phyloP scores from a whole-genome alignment of 2,329 filamentous ascomycete species.

The Penicillium polonicum region DNA sequence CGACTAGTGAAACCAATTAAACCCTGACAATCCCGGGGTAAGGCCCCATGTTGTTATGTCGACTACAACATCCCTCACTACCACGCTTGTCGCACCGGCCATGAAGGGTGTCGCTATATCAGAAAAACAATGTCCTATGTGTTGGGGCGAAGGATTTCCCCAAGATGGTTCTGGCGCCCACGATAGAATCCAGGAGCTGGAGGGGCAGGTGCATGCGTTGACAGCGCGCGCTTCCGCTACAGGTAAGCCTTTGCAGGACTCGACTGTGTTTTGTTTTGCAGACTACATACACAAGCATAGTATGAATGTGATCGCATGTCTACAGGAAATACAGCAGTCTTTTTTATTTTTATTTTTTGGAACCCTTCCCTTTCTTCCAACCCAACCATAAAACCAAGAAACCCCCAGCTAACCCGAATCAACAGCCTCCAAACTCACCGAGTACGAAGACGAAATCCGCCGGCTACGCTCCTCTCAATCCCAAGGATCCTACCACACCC shows the following conservation, averaged over 20 bases:
- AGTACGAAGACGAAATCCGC: conserved; percentile 63
- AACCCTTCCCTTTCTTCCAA: not conserved
- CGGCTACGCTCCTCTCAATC: conserved; percentile 43
- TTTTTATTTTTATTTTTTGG: no score
- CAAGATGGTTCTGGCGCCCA: conserved; percentile 35
- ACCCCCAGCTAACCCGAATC: not conserved
- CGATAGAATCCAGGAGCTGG: conserved; percentile 51
- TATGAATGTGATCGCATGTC: not conserved
- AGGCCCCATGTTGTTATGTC: conserved; percentile 31
- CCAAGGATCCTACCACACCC: conserved; percentile 18
- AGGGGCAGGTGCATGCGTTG: conserved; percentile 54
- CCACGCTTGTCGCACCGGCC: conserved; percentile 35
- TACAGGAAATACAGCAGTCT: not conserved
- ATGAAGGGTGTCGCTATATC: conserved; percentile 27
- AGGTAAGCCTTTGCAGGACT: conserved; percentile 43
- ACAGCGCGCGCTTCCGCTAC: conserved; percentile 54
- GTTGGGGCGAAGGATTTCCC: conserved; percentile 36
- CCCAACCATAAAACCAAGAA: not conserved
- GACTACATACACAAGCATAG: not conserved
- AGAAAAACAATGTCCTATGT: conserved; percentile 39
- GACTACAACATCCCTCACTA: conserved; percentile 27
- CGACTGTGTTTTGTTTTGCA: not conserved
- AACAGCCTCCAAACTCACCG: conserved; percentile 56
- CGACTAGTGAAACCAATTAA: not conserved
- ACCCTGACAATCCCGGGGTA: conserved; percentile 16